Percentiles rank a stretch among this genome's conserved stretches.
Conservation (phyloP, 306 rosid genomes). For the Dicorynia guianensis region DNA sequence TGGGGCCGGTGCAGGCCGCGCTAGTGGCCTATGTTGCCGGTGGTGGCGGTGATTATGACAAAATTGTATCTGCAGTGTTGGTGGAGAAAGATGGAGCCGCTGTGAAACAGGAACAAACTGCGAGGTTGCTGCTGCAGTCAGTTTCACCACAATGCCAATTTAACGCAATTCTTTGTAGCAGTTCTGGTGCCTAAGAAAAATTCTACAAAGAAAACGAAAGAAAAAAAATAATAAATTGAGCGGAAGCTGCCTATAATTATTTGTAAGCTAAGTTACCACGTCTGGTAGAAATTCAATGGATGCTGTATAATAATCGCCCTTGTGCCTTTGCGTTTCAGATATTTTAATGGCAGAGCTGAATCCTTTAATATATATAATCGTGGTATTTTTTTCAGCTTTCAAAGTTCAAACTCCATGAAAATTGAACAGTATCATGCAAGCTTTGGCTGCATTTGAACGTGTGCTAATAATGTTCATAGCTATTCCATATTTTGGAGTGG, state of each 20-base stretch:
- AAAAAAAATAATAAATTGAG: not conserved
- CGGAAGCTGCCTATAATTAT: not conserved
- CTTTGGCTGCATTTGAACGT: not conserved
- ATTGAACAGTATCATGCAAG: not conserved
- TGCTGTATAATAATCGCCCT: constrained; percentile 6
- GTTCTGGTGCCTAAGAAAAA: not conserved
- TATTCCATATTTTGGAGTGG: not conserved
- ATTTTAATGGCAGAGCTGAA: not conserved
- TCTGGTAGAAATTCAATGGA: not conserved
- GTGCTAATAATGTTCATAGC: constrained; percentile 3
- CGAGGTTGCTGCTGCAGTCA: constrained; percentile 61
- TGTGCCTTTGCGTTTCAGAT: not conserved
- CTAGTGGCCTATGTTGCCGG: constrained; percentile 63
- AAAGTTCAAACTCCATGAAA: not conserved
- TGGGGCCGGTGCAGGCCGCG: constrained; percentile 86
- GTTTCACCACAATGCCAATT: constrained; percentile 62
- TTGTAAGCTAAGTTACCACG: not conserved
- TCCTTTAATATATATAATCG: not conserved
- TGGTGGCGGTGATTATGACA: constrained; percentile 57
- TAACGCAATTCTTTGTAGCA: constrained; percentile 50
- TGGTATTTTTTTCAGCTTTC: not conserved
- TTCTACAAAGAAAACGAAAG: not conserved
- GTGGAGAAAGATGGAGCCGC: constrained; percentile 71
- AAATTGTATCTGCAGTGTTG: constrained; percentile 67
- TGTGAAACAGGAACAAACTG: constrained; percentile 75